phyloP scores from a whole-genome alignment of 306 rosid genomes.

The Citrullus amarus region DNA sequence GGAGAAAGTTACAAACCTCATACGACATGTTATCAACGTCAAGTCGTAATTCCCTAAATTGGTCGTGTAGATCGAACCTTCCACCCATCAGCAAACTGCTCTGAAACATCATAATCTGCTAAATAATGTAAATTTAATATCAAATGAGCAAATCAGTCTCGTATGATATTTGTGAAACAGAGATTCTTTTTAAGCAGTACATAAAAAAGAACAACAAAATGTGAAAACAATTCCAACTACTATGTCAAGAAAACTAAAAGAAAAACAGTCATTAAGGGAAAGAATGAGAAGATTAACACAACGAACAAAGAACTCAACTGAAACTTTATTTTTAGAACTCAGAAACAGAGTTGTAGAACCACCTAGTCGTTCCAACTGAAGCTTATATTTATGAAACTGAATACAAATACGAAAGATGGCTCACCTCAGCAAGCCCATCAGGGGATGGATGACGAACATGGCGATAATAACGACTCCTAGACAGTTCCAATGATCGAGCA shows the following conservation, averaged over 20 bases:
- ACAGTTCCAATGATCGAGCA: conserved; percentile 30
- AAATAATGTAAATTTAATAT: neutral
- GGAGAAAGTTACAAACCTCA: conserved; percentile 34
- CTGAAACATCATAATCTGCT: conserved; percentile 79
- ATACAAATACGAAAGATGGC: neutral
- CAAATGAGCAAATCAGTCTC: neutral
- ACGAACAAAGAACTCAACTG: neutral
- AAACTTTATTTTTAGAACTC: neutral
- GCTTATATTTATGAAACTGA: neutral
- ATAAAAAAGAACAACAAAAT: neutral
- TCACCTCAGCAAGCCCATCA: conserved; percentile 69
- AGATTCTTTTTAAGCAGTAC: too few relatives aligned
- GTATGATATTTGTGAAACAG: neutral
- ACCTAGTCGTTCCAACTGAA: neutral
- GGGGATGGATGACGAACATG: conserved; percentile 54
- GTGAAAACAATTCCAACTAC: neutral
- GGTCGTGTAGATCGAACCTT: conserved; percentile 45
- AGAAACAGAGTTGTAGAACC: neutral
- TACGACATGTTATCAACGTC: conserved; percentile 91
- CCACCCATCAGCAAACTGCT: conserved; percentile 70
- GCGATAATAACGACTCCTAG: conserved; percentile 44
- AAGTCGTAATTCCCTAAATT: conserved; percentile 79
- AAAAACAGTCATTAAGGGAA: too few relatives aligned
- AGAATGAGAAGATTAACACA: neutral
- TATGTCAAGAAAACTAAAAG: neutral